Evolutionary conservation across 257 asterid species (phyloP), one percentile per base, ranked within the genome.

Genomic region (Petunia secreta): DNA sequence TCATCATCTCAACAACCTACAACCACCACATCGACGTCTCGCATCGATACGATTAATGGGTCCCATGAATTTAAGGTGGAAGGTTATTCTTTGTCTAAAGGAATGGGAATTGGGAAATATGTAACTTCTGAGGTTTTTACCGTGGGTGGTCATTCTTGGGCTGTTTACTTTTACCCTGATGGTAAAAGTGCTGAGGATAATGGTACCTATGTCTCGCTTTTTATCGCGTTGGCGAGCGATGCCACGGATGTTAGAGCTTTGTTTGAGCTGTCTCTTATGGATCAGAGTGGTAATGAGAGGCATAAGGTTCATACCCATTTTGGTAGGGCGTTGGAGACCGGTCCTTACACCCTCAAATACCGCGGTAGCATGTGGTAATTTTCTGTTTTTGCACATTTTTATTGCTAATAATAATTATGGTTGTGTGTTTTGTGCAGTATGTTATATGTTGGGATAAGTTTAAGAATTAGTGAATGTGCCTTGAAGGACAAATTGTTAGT

Each of bases 321-420:
- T 63, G 84, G 84, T 39, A 63, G 84, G 57, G 84, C 65, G 46
- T 34, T 81, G 54, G 84, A 81, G 76, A 81, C 73, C 4, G 84
- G 84, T n/a, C 84, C 84, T 1, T 81, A 81, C 60, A 74, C 83
- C 4, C 80, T 80, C 40, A 80, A 80, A 46, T 80, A 80, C 48
- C 83, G 83, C 1, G 83, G 83, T 34, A 81, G 84, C 58, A 81
- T 81, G 84, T 81, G 84, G 84, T 81, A 52, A 71, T 57, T 14
- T 63, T 2, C 25, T 25, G 25, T 25, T 77, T 8, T 5, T 52
- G 69, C 52, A 43, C 59, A 44, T 77, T 16, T 77, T 4, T 43
- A 38, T 5, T 65, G 38, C 9, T 55, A 25, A 5, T 63, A 34
- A 0, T 6, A 6, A 4, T 37, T 37, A 4, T 36, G 75, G 41